Conservation (phyloP, 768 basidiomycete genomes). For the Psilocybe cyanescens region DNA sequence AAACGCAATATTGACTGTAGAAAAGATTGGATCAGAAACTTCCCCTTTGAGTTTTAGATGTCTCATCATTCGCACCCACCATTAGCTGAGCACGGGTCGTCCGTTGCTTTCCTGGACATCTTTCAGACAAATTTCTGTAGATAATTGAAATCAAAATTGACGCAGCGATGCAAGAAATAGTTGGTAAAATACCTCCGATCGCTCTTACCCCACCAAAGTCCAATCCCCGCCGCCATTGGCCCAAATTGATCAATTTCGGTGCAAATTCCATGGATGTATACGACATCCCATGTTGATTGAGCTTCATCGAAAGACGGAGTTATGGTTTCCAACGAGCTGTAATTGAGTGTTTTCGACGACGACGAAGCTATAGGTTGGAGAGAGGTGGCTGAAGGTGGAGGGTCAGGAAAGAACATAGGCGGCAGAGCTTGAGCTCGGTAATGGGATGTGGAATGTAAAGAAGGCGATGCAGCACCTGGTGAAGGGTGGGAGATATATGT, state of each 20-base stretch:
- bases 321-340: no score
- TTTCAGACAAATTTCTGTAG: constrained; percentile 75
- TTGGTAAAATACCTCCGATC: neutral
- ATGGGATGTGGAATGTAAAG: no score
- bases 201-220: neutral
- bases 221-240: neutral
- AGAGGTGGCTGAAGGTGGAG: no score
- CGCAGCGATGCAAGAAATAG: neutral
- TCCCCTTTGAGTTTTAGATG: neutral
- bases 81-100: constrained; percentile 89
- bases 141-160: neutral
- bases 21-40: neutral
- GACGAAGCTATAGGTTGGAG: no score
- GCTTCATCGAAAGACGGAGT: no score
- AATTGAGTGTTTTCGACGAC: no score
- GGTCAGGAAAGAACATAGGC: no score
- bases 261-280: neutral
- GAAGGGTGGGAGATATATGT: no score
- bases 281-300: neutral
- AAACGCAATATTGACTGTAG: constrained; percentile 80
- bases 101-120: constrained; percentile 81
- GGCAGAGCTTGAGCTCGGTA: no score
- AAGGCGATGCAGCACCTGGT: no score
- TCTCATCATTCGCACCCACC: constrained; percentile 42
- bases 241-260: neutral